Evolutionary conservation across 352 stramenopile genomes (phyloP), one percentile per base, ranked within the genome.

Genomic region (Phytophthora nicotianae): DNA sequence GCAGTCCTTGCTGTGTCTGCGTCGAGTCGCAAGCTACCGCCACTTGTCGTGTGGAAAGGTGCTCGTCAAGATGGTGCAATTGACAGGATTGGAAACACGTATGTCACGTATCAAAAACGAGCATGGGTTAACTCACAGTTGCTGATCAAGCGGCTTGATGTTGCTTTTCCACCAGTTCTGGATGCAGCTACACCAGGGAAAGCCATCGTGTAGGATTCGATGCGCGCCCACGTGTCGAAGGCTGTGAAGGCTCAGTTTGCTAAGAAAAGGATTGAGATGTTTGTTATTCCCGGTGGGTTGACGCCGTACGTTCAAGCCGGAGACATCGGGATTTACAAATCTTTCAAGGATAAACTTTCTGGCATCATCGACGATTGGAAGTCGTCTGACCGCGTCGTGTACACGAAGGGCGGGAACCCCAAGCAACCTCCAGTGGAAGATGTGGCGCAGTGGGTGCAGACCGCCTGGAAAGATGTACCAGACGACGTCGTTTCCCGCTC

Each of bases 81-180:
- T 27, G 43, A 50, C 5, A 5, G 43, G 43, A 38, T 50, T 13
- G 43, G 24, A 1, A 50, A 50, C 20, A 16, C 24, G 17, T 50
- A 50, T 21, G 43, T 50, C 23, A 50, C 43, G 4, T 50, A 38
- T 27, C 43, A 50, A 21, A 38, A 37, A n/a, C 20, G 43, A 19
- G 51, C 41, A 4, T 60, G 41, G 24, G 38, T 47, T 10, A 29
- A 60, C 19, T 60, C 29, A 0, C 27, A 42, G 13, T 24, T 60
- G 42, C 41, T 52, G 19, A 42, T 38, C 3, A 24, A 35, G 27
- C 52, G 52, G 29, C 19, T 52, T 10, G 41, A 60, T 42, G 41
- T 60, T 6, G 24, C 50, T 3, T 50, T 58, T 14, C 38, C 50
- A 8, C 38, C 37, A 14, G 10, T 29, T 9, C n/a, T 47, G 5